Evolutionary conservation across 176 grass and related monocot species (phyloP).

Genomic region (Triticum turgidum): DNA sequence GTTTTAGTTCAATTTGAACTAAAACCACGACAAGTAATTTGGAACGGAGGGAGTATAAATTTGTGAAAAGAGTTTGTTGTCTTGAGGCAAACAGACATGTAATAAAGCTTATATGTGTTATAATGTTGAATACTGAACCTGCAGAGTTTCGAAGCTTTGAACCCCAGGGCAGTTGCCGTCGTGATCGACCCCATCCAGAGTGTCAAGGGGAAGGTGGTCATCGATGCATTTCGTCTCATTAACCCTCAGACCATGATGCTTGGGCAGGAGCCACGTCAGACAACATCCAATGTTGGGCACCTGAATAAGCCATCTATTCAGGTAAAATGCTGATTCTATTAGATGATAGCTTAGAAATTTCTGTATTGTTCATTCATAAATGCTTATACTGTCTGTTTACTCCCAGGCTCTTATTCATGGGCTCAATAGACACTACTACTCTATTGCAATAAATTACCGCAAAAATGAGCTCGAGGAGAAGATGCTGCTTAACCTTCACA

Average conservation of each 20-base stretch:
- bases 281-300: slow-evolving; percentile 96
- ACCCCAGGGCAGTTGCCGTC: slow-evolving; percentile 94
- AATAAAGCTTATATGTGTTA: background rate
- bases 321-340: slow-evolving; percentile 34
- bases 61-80: background rate
- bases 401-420: slow-evolving; percentile 93
- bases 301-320: slow-evolving; percentile 99
- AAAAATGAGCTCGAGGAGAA: slow-evolving; percentile 99
- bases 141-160: slow-evolving; percentile 98
- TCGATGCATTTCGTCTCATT: slow-evolving; percentile 97
- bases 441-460: slow-evolving; percentile 97
- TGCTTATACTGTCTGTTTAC: background rate
- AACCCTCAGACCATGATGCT: slow-evolving; percentile 99
- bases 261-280: slow-evolving; percentile 94
- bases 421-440: slow-evolving; percentile 96
- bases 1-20: too few species aligned
- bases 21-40: too few species aligned
- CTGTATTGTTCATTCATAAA: slow-evolving; percentile 1
- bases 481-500: slow-evolving; percentile 93
- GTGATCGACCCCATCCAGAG: slow-evolving; percentile 98
- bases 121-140: slow-evolving; percentile 27
- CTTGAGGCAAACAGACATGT: background rate
- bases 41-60: background rate
- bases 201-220: slow-evolving; percentile 98
- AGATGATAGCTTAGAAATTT: background rate